A percentile compares a stretch with the other conserved stretches of the same genome.
phyloP scores from a whole-genome alignment of 352 stramenopile genomes.

The Phytophthora uliginosa region DNA sequence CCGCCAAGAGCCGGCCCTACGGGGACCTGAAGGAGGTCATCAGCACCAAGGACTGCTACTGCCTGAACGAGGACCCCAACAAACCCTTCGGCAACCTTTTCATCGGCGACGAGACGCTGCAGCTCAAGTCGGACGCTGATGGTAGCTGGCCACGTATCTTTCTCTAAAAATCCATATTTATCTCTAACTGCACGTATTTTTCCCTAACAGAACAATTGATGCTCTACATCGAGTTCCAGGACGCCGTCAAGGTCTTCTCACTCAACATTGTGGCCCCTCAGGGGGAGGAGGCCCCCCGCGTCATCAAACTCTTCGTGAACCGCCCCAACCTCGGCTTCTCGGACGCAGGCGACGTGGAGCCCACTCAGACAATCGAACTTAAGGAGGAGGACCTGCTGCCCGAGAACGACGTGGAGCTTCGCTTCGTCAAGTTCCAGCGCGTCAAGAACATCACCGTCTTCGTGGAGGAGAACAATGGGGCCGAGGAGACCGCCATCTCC shows the following conservation, averaged over 20 bases:
- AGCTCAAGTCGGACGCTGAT: constrained; percentile 83
- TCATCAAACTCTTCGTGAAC: constrained; percentile 83
- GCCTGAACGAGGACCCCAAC: constrained; percentile 82
- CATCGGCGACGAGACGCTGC: constrained; percentile 77
- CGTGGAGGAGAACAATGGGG: constrained; percentile 84
- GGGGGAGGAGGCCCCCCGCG: constrained; percentile 63
- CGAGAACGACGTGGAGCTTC: constrained; percentile 74
- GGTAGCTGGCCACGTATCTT: constrained; percentile 36
- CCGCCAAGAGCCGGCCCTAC: constrained; percentile 56
- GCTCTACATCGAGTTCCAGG: constrained; percentile 87
- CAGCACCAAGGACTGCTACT: constrained; percentile 76
- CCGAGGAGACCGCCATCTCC: constrained; percentile 66
- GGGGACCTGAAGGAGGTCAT: constrained; percentile 70
- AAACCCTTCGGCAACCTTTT: constrained; percentile 83
- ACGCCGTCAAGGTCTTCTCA: constrained; percentile 83
- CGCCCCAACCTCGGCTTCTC: constrained; percentile 81
- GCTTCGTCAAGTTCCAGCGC: constrained; percentile 88
- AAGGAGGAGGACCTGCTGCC: constrained; percentile 56
- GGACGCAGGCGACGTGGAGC: constrained; percentile 73
- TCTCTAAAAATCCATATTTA: neutral
- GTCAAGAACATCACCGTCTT: constrained; percentile 83
- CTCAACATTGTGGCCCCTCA: constrained; percentile 65
- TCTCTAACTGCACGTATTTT: neutral
- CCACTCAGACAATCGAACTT: constrained; percentile 79
- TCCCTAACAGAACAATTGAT: constrained; percentile 76